Percentiles rank a stretch among this genome's conserved stretches.
Evolutionary conservation across 371 early-diverging fungal species (phyloP).

Genomic region (Lichtheimia hyalospora): DNA sequence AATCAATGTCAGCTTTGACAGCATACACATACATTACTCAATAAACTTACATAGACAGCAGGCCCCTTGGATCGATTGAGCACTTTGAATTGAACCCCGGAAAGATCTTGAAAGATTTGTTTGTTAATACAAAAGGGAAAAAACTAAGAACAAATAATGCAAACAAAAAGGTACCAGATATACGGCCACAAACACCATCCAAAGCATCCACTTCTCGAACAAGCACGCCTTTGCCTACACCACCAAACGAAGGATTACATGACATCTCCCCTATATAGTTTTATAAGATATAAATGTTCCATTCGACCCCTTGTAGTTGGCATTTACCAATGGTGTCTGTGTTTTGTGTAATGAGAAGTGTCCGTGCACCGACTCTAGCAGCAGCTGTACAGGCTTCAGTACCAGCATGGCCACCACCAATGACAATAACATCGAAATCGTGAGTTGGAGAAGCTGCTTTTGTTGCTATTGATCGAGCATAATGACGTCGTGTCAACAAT

Average conservation of each 20-base stretch:
- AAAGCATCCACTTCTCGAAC: constrained; percentile 85
- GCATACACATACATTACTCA: not conserved
- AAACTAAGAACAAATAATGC: not conserved
- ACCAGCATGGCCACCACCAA: constrained; percentile 90
- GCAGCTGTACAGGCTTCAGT: constrained; percentile 86
- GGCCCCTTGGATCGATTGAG: constrained; percentile 86
- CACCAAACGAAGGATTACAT: constrained; percentile 89
- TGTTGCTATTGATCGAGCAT: not conserved
- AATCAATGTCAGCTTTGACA: not conserved
- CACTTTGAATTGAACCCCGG: constrained; percentile 88
- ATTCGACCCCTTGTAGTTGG: no score
- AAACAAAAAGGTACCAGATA: constrained; percentile 49
- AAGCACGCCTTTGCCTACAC: constrained; percentile 83
- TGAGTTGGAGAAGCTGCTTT: not conserved
- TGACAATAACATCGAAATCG: constrained; percentile 72
- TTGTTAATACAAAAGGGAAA: not conserved
- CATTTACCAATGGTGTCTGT: constrained; percentile 69
- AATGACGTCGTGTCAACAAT: not conserved
- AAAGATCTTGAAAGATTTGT: constrained; percentile 49
- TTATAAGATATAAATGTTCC: no score
- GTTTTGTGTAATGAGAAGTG: constrained; percentile 78
- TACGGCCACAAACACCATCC: constrained; percentile 81
- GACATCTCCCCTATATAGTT: constrained; percentile 75
- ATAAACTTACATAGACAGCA: constrained; percentile 71
- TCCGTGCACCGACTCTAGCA: constrained; percentile 76